Conservation (phyloP, 306 rosid species). For the Sophora flavescens region DNA sequence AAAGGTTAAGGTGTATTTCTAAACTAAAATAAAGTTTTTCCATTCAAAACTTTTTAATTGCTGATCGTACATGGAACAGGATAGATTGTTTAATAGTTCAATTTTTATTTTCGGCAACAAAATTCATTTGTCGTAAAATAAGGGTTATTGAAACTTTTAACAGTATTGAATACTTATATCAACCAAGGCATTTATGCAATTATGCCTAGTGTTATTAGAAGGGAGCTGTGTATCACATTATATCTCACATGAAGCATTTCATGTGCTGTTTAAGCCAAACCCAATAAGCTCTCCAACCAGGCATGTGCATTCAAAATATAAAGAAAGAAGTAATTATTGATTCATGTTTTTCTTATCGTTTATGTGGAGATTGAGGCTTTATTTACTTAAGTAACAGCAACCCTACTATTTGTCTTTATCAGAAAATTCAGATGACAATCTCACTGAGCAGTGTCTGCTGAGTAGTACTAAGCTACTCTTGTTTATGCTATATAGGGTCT, state of each 20-base stretch:
- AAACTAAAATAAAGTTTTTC: neutral
- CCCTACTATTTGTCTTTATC: conserved; percentile 18
- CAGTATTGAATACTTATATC: neutral
- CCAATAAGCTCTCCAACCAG: conserved; percentile 37
- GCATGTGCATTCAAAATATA: conserved; percentile 38
- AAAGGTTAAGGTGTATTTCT: neutral
- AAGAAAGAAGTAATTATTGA: conserved; percentile 11
- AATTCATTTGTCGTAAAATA: neutral
- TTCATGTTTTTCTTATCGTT: neutral
- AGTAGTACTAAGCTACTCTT: neutral
- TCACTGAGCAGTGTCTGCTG: conserved; percentile 3
- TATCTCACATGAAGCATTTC: conserved; percentile 28
- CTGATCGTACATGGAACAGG: conserved; percentile 5
- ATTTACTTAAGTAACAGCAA: neutral
- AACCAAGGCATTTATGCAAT: neutral
- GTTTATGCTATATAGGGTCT: neutral
- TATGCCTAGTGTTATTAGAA: neutral
- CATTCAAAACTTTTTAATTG: neutral
- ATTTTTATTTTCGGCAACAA: neutral
- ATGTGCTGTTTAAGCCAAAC: conserved; percentile 37
- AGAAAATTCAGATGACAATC: neutral
- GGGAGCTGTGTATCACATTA: neutral
- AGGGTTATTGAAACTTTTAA: too few species aligned
- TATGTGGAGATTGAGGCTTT: conserved; percentile 3
- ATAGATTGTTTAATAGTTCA: neutral